These are phyloP conservation scores for Penicillium coprophilum DNA, from an alignment of 495 filamentous ascomycete genomes.

Conservation along the genomic window DNA sequence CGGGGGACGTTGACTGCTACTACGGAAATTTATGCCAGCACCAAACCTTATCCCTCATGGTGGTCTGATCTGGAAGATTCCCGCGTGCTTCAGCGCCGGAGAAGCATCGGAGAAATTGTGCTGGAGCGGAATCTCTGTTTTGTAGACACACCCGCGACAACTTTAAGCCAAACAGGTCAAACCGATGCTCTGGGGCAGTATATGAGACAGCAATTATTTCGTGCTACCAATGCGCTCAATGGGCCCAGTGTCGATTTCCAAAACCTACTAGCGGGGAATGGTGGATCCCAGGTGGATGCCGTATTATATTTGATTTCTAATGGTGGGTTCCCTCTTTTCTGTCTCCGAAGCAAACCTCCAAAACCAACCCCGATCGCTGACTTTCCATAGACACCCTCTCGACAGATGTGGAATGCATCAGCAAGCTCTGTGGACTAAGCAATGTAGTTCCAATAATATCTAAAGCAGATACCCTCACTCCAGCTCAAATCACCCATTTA, in stretches of 20 bases:
- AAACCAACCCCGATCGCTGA: neutral
- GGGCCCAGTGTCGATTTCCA: conserved; percentile 73
- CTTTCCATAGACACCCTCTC: conserved; percentile 59
- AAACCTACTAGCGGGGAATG: conserved; percentile 77
- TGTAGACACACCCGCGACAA: conserved; percentile 84
- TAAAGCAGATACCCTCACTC: conserved; percentile 68
- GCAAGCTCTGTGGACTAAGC: conserved; percentile 69
- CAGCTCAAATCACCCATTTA: conserved; percentile 56
- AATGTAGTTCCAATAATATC: conserved; percentile 86
- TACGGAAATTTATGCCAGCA: conserved; percentile 88
- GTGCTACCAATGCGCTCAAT: conserved; percentile 56
- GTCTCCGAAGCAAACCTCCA: neutral
- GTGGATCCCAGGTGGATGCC: conserved; percentile 85
- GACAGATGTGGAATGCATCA: conserved; percentile 75
- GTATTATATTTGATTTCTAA: conserved; percentile 77
- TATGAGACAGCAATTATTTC: conserved; percentile 69
- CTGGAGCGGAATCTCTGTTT: conserved; percentile 95
- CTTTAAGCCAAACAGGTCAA: conserved; percentile 62
- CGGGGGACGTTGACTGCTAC: conserved; percentile 44
- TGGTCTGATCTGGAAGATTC: conserved; percentile 88
- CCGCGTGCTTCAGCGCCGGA: conserved; percentile 66
- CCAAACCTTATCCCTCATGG: conserved; percentile 88
- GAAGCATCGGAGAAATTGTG: conserved; percentile 76
- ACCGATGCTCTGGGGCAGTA: conserved; percentile 72
- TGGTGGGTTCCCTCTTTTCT: conserved; percentile 47